Evolutionary conservation across 495 filamentous ascomycete genomes (phyloP).

Genomic region (Neurospora sp.): DNA sequence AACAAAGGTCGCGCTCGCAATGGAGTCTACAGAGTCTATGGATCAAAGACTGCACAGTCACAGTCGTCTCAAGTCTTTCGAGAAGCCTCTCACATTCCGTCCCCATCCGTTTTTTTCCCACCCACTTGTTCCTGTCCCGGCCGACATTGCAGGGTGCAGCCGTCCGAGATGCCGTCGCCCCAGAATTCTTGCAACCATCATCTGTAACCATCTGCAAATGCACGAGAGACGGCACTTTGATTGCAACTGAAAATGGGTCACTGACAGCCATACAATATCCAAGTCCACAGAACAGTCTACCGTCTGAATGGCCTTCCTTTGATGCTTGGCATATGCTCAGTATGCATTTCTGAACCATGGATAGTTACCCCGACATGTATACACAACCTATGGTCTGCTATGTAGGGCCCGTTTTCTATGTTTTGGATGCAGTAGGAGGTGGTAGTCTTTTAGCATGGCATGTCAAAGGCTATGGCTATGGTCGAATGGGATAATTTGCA

Average conservation of each 20-base stretch:
- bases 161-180: background rate
- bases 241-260: constrained; percentile 14
- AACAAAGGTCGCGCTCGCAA: background rate
- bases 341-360: background rate
- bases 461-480: background rate
- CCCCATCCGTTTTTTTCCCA: background rate
- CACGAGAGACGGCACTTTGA: constrained; percentile 4
- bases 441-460: background rate
- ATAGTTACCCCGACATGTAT: background rate
- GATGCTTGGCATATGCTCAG: background rate
- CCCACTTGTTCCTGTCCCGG: background rate
- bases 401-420: background rate
- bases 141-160: background rate
- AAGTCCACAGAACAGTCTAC: background rate
- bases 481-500: background rate
- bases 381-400: background rate
- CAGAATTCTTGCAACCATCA: background rate
- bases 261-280: constrained; percentile 21
- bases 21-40: background rate
- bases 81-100: background rate
- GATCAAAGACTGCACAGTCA: background rate
- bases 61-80: background rate
- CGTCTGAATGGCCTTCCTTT: background rate
- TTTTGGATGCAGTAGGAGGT: background rate
- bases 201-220: constrained; percentile 3